Evolutionary conservation across 1,284 basidiomycete species (phyloP).

Genomic region (Naganishia cerealis): DNA sequence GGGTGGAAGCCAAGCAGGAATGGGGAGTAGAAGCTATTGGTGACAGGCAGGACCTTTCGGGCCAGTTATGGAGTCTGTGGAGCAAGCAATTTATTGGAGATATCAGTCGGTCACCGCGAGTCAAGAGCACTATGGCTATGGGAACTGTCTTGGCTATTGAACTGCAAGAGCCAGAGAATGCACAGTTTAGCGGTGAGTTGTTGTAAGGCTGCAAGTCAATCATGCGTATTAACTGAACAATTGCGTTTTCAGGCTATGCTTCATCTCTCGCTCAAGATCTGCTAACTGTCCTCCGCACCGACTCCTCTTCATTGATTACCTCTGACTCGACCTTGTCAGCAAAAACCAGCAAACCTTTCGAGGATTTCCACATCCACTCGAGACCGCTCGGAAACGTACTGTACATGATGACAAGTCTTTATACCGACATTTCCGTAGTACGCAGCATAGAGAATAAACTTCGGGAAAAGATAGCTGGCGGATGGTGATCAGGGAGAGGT

Average conservation of each 20-base stretch:
- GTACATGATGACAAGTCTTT: conserved; percentile 88
- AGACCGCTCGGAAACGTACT: conserved; percentile 88
- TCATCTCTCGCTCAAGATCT: conserved; percentile 69
- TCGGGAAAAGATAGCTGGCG: conserved; percentile 19
- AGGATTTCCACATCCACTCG: conserved; percentile 72
- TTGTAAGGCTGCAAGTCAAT: neutral
- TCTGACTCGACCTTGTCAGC: conserved; percentile 28
- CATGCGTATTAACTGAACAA: neutral
- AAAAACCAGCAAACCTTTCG: conserved; percentile 31
- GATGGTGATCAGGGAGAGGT: conserved; percentile 13
- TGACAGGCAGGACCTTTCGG: conserved; percentile 30
- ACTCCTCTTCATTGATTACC: conserved; percentile 32
- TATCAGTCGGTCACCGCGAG: conserved; percentile 62
- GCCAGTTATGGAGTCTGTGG: conserved; percentile 83
- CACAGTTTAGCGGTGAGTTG: conserved; percentile 29
- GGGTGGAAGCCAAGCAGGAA: conserved; percentile 60
- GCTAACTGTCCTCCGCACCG: conserved; percentile 54
- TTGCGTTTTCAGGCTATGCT: conserved; percentile 63
- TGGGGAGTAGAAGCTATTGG: conserved; percentile 54
- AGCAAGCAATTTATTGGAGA: conserved; percentile 67
- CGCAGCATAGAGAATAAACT: conserved; percentile 48
- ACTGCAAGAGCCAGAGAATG: conserved; percentile 63
- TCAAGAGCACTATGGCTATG: conserved; percentile 79
- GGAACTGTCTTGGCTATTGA: conserved; percentile 85
- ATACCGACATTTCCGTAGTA: conserved; percentile 46